Evolutionary conservation across 192 early-diverging fungal genomes (phyloP).

Genomic region (Haplosporangium gracile): DNA sequence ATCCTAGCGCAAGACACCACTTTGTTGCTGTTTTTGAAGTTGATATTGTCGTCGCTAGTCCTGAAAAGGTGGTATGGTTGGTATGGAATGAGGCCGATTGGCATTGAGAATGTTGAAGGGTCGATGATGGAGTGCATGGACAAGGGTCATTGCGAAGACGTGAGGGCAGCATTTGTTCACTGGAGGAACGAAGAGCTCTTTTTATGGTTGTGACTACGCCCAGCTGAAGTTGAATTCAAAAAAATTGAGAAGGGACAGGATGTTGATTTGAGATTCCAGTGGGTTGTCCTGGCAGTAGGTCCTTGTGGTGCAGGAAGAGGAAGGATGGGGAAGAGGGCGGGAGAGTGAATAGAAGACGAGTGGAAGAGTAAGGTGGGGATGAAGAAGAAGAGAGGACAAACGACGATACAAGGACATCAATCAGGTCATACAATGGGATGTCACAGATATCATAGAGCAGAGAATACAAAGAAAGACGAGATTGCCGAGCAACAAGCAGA

Average conservation of each 20-base stretch:
- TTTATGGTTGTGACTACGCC: background rate
- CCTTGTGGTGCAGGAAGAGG: background rate
- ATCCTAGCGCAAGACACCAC: background rate
- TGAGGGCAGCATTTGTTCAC: background rate
- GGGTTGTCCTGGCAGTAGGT: background rate
- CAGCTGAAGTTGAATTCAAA: background rate
- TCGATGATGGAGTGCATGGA: background rate
- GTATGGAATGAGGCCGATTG: background rate
- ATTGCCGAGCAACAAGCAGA: too few species aligned
- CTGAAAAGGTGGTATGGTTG: background rate
- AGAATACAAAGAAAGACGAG: too few species aligned
- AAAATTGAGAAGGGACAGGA: background rate
- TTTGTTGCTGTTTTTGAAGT: background rate
- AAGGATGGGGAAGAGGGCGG: background rate
- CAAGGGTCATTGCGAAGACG: background rate
- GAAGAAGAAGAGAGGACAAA: too few species aligned
- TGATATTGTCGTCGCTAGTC: background rate
- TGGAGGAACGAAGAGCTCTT: background rate
- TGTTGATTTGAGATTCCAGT: too few species aligned
- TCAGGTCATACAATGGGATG: too few species aligned
- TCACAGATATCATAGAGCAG: too few species aligned
- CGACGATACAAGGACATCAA: too few species aligned
- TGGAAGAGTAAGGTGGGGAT: too few species aligned
- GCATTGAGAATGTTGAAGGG: background rate
- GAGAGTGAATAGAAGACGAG: too few species aligned